Base-by-base conservation (phyloP, 2,329 filamentous ascomycete species). In the Botryosphaeria dothidea region DNA sequence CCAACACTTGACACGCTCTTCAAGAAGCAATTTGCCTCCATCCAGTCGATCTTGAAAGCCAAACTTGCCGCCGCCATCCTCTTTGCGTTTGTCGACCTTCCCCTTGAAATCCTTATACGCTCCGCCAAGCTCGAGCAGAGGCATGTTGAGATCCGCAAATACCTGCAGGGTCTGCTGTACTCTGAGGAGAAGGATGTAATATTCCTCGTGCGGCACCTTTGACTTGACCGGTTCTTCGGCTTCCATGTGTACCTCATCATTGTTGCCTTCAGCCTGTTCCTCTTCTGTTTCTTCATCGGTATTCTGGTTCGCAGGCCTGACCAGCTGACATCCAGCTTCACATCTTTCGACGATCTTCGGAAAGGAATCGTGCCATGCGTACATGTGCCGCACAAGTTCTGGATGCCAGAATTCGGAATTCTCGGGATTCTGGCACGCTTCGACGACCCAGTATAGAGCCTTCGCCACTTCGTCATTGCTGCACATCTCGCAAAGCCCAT, bases 181-280 rank as follows among this genome's bases (percentile, higher is more conserved):
- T 25, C 58, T 62, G 7, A 62, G 23, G 13, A 62, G 27, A 17
- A 62, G 34, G 13, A 62, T 29, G 45, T 62, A 51, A 15, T n/a
- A 8, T 8, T 62, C 43, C 9, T 38, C 25, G 6, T 17, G 9
- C 38, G 27, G 27, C 25, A 7, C 46, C 11, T 46, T 15, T 4
- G 9, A 25, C 9, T 1, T 1, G 13, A 17, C 21, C 2, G 36
- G 3, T 13, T 45, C 11, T 23, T 34, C 19, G 25, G 15, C 3
- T 13, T 17, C 25, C 5, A 8, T n/a, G 11, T 43, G 23, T 3
- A 13, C 46, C 25, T 27, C 46, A 13, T 51, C 46, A n/a, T 29
- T 46, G 25, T 11, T 31, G 17, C 1, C 6, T 4, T 41, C 31
- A 1, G 3, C 31, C 4, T 56, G 19, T 2, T 23, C n/a, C 9